Percentiles rank a stretch among this genome's conserved stretches.
Conservation (phyloP, 2,329 filamentous ascomycete genomes). For the Blumeria graminis region DNA sequence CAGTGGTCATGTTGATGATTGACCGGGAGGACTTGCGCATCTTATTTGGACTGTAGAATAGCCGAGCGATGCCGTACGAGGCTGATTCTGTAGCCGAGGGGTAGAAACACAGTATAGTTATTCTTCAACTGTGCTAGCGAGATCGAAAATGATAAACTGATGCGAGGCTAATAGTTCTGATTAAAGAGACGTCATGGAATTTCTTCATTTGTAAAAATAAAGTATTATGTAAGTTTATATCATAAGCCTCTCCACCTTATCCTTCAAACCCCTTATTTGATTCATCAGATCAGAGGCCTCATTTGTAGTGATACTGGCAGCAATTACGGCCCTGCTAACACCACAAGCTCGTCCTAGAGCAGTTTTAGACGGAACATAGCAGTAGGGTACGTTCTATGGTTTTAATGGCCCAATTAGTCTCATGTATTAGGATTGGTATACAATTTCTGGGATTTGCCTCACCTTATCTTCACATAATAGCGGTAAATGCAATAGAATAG, state of each 20-base stretch:
- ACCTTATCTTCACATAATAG: conserved; percentile 61
- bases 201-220: not conserved
- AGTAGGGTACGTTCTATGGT: conserved; percentile 38
- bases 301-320: conserved; percentile 73
- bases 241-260: conserved; percentile 87
- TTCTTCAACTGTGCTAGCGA: too few species aligned
- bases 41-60: too few species aligned
- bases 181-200: too few species aligned
- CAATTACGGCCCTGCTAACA: conserved; percentile 71
- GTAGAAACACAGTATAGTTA: too few species aligned
- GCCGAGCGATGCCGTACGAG: too few species aligned
- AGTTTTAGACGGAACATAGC: conserved; percentile 56
- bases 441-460: not conserved
- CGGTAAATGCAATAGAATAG: conserved; percentile 73
- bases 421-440: not conserved
- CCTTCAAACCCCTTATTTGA: conserved; percentile 73
- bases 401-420: conserved; percentile 12
- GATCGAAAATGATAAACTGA: too few species aligned
- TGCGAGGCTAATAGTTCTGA: too few species aligned
- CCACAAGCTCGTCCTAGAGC: conserved; percentile 74
- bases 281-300: conserved; percentile 67
- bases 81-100: too few species aligned
- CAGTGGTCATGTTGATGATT: too few species aligned
- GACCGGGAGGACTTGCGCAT: too few species aligned
- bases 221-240: conserved; percentile 32